These are phyloP conservation scores for Termitomyces sp. DNA, from an alignment of 768 basidiomycete species.

Conservation along the genomic window DNA sequence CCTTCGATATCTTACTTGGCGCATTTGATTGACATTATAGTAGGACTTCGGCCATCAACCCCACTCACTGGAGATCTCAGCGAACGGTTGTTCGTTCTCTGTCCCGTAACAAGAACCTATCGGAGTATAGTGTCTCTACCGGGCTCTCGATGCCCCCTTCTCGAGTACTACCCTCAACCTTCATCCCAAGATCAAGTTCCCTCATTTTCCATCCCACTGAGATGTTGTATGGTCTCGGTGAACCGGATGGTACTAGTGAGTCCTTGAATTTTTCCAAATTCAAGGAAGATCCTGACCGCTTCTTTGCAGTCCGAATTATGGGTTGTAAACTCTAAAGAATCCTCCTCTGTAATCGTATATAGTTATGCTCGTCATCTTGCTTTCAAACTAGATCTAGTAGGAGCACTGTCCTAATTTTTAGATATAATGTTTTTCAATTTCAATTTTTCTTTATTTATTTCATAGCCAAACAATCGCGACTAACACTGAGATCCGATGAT, in stretches of 20 bases:
- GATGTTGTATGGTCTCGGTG: constrained; percentile 77
- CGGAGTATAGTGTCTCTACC: constrained; percentile 47
- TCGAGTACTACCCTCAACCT: constrained; percentile 52
- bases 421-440: not conserved
- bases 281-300: constrained; percentile 2
- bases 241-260: constrained; percentile 65
- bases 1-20: not conserved
- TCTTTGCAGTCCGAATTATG: constrained; percentile 44
- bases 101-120: constrained; percentile 32
- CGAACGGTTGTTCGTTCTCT: constrained; percentile 60
- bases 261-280: not conserved
- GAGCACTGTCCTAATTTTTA: not conserved
- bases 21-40: constrained; percentile 4
- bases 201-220: constrained; percentile 82
- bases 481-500: not conserved
- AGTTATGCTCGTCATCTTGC: constrained; percentile 14
- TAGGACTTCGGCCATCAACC: constrained; percentile 59
- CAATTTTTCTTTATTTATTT: not conserved
- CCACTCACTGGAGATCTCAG: constrained; percentile 63
- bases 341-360: constrained; percentile 15
- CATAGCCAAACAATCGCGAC: not conserved
- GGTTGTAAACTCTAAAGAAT: constrained; percentile 46
- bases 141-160: constrained; percentile 53
- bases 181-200: constrained; percentile 59
- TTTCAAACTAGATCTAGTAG: constrained; percentile 15